Conservation (phyloP, 2,329 filamentous ascomycete genomes). For the Phialemoniopsis sp. region DNA sequence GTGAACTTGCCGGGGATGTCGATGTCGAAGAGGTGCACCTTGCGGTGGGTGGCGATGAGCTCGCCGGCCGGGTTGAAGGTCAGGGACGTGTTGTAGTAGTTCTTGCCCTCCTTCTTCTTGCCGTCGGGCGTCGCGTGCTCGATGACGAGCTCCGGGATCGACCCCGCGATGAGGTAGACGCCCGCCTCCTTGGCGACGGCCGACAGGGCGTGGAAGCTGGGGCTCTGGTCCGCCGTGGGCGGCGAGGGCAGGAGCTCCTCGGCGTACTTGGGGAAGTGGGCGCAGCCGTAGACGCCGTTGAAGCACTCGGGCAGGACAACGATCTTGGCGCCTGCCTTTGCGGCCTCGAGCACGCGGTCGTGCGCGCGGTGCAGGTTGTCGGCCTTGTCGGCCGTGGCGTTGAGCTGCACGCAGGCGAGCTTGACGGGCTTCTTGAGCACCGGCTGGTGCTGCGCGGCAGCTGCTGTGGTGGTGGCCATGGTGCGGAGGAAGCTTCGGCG, state of each 20-base stretch:
- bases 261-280: slow-evolving; percentile 88
- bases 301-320: slow-evolving; percentile 97
- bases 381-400: slow-evolving; percentile 76
- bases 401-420: slow-evolving; percentile 77
- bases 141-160: slow-evolving; percentile 76
- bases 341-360: slow-evolving; percentile 77
- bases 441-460: slow-evolving; percentile 19
- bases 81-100: slow-evolving; percentile 89
- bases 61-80: slow-evolving; percentile 74
- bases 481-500: slow-evolving; percentile 19
- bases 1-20: slow-evolving; percentile 92
- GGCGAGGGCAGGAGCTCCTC: slow-evolving; percentile 79
- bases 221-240: slow-evolving; percentile 64
- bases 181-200: slow-evolving; percentile 73
- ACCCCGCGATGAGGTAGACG: slow-evolving; percentile 83
- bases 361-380: slow-evolving; percentile 80
- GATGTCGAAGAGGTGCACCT: slow-evolving; percentile 96
- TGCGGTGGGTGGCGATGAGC: slow-evolving; percentile 86
- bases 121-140: slow-evolving; percentile 26
- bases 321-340: slow-evolving; percentile 71
- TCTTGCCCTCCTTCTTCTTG: slow-evolving; percentile 24
- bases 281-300: slow-evolving; percentile 92
- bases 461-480: slow-evolving; percentile 20
- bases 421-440: slow-evolving; percentile 74
- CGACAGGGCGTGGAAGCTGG: slow-evolving; percentile 81